Percentiles rank a stretch among this genome's conserved stretches.
Evolutionary conservation across 495 filamentous ascomycete genomes (phyloP).

Genomic region (Daldinia bambusicola): DNA sequence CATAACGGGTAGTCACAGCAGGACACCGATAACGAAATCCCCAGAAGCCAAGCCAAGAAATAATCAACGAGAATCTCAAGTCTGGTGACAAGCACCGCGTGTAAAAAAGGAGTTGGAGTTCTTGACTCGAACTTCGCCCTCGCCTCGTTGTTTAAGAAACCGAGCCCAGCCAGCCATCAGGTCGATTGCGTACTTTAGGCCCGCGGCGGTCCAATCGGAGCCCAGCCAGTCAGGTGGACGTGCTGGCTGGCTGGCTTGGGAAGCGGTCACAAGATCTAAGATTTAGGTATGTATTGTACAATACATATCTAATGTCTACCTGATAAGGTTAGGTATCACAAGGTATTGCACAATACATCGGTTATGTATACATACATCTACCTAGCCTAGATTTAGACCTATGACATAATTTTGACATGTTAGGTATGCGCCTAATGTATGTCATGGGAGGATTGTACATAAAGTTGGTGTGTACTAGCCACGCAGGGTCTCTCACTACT

Average conservation of each 20-base stretch:
- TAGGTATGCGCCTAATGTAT: not conserved
- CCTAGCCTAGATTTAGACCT: not conserved
- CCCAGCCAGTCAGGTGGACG: not conserved
- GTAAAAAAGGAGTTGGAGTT: not conserved
- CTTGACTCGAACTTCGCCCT: too few species aligned
- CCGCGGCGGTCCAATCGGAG: conserved; percentile 22
- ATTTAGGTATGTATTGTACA: not conserved
- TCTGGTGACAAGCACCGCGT: not conserved
- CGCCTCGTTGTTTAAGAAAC: too few species aligned
- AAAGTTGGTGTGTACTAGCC: not conserved
- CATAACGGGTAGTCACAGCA: not conserved
- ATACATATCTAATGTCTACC: not conserved
- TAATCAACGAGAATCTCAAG: too few species aligned
- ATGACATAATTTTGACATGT: conserved; percentile 1
- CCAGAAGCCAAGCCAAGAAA: not conserved
- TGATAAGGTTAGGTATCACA: too few species aligned
- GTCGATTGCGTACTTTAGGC: conserved; percentile 32
- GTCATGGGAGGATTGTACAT: not conserved
- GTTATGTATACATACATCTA: not conserved
- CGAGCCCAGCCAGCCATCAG: not conserved
- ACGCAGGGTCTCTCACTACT: conserved; percentile 1
- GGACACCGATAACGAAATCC: too few species aligned
- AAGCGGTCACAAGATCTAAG: conserved; percentile 30
- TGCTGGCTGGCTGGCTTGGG: not conserved
- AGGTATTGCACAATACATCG: too few species aligned